Base-by-base conservation (phyloP, 495 filamentous ascomycete species). In the Aspergillus hancockii region DNA sequence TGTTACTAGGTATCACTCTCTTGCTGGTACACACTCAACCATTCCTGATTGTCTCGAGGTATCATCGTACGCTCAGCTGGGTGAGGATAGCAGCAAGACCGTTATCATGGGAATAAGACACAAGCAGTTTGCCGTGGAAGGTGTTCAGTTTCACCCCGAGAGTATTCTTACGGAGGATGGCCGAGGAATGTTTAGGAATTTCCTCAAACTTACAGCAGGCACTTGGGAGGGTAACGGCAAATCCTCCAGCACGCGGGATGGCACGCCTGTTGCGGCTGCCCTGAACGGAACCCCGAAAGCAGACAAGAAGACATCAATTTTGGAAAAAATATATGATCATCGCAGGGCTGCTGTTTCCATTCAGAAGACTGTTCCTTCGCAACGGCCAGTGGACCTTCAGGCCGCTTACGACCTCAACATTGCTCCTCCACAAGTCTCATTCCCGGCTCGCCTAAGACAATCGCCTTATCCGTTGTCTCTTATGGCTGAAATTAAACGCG, bases 41-140 rank as follows among this genome's bases (percentile, higher is more conserved):
- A 82, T 99, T 23, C 94, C 94, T 8, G 82, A 89, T 21, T 91
- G 85, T 50, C 83, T 99, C 52, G 91, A 98, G 72, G 88, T 98
- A 14, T 88, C 91, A 0, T 96, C 95, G n/a, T 93, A 88, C 87
- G 88, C 88, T 18, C 76, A 83, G n/a, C 76, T 84, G 40, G 73
- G 76, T 32, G 71, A 72, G 30, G 83, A 83, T 21, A 79, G 75
- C 31, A 81, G 82, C 70, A 88, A 87, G 36, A 85, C 78, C 12
- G 85, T 98, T 47, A 99, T 99, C 61, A 98, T 98, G 94, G 94
- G 94, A 19, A 87, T 98, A 12, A 83, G 94, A 21, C 94, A 99
- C 77, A 97, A 95, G 74, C 83, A 93, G 67, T 86, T 89, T 66
- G 79, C 90, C 0, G 81, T 98, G 4, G 94, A 98, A 68, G 94